These are phyloP conservation scores for Solanum rostratum DNA, from an alignment of 257 asterid genomes.

Conservation along the genomic window DNA sequence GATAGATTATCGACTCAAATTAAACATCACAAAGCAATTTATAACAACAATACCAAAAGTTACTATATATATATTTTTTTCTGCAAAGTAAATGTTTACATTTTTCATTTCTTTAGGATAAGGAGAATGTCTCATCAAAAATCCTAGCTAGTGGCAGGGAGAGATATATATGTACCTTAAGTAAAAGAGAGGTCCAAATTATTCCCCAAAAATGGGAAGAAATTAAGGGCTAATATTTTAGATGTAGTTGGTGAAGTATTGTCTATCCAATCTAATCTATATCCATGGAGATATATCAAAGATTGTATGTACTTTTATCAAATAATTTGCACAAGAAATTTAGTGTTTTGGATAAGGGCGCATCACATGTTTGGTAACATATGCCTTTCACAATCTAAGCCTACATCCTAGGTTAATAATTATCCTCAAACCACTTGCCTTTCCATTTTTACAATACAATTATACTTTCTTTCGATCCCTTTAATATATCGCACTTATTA, in stretches of 20 bases:
- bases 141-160: neutral
- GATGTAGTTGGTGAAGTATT: neutral
- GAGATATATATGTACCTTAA: neutral
- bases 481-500: too few species aligned
- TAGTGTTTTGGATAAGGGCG: neutral
- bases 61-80: too few species aligned
- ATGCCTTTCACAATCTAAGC: neutral
- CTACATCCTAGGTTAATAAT: neutral
- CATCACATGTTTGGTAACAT: neutral
- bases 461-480: too few species aligned
- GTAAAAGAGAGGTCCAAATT: neutral
- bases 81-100: neutral
- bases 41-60: too few species aligned
- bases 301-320: neutral
- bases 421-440: neutral
- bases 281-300: neutral
- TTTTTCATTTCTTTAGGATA: neutral
- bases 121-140: neutral
- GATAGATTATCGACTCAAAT: too few species aligned
- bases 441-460: too few species aligned
- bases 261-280: neutral
- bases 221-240: neutral
- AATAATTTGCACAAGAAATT: neutral
- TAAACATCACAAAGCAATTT: too few species aligned
- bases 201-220: neutral